Evolutionary conservation across 2,329 filamentous ascomycete genomes (phyloP).

Genomic region (Fonsecaea multimorphosa): DNA sequence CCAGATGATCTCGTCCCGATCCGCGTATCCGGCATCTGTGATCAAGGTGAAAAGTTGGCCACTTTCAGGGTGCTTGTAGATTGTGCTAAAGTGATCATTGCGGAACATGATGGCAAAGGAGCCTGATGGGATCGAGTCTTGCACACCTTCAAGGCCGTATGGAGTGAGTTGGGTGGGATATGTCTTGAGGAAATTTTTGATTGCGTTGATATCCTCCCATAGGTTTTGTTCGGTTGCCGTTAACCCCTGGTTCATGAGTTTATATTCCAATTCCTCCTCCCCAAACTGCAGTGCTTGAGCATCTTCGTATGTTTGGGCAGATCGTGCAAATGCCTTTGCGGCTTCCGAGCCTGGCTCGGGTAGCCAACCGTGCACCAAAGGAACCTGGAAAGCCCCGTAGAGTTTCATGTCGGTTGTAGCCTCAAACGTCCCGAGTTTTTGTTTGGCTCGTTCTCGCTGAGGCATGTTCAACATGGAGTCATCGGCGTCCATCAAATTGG

Average conservation of each 20-base stretch:
- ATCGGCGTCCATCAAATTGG: slow-evolving; percentile 45
- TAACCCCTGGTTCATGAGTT: slow-evolving; percentile 69
- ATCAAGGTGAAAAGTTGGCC: slow-evolving; percentile 80
- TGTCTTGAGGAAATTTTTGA: slow-evolving; percentile 77
- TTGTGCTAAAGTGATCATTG: slow-evolving; percentile 94
- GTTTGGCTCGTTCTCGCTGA: slow-evolving; percentile 24
- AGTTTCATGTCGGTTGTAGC: slow-evolving; percentile 86
- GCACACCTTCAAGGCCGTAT: slow-evolving; percentile 78
- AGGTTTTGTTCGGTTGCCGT: slow-evolving; percentile 75
- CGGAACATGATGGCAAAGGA: slow-evolving; percentile 90
- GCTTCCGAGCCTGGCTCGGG: slow-evolving; percentile 68
- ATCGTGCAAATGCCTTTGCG: slow-evolving; percentile 71
- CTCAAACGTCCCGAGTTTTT: slow-evolving; percentile 76
- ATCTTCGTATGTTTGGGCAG: slow-evolving; percentile 86
- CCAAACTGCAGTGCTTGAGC: slow-evolving; percentile 86
- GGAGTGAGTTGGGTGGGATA: slow-evolving; percentile 88
- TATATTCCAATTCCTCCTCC: slow-evolving; percentile 85
- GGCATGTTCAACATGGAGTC: slow-evolving; percentile 35
- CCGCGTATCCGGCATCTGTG: slow-evolving; percentile 88
- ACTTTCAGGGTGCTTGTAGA: slow-evolving; percentile 85
- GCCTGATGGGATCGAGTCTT: slow-evolving; percentile 72
- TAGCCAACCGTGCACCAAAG: slow-evolving; percentile 92
- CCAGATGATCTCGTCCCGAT: slow-evolving; percentile 92
- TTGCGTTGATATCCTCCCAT: slow-evolving; percentile 81
- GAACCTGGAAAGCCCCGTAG: slow-evolving; percentile 86